Evolutionary conservation across 2,329 filamentous ascomycete species (phyloP).

Genomic region (Endoconidiophora laricicola): DNA sequence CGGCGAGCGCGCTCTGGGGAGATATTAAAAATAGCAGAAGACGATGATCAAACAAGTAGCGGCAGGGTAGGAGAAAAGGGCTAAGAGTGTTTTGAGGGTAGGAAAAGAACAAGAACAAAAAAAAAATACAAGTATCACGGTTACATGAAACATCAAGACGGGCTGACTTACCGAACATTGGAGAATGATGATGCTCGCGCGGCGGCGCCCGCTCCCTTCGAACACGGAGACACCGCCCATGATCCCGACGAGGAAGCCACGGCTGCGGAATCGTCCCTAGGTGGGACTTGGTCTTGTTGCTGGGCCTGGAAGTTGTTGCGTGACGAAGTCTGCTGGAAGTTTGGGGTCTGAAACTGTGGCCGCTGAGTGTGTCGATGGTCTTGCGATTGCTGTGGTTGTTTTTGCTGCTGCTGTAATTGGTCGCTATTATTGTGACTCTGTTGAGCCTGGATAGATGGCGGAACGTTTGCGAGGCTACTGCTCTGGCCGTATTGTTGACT

Average conservation of each 20-base stretch:
- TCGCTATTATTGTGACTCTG: neutral
- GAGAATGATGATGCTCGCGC: constrained; percentile 11
- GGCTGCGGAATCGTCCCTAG: constrained; percentile 6
- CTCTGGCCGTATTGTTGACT: constrained; percentile 8
- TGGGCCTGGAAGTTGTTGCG: neutral
- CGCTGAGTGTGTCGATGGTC: neutral
- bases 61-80: neutral
- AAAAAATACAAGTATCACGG: neutral
- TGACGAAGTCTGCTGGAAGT: constrained; percentile 1
- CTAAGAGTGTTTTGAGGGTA: neutral
- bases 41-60: constrained; percentile 4
- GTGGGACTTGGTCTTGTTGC: constrained; percentile 2
- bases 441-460: neutral
- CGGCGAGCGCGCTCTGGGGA: neutral
- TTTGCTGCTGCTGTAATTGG: neutral
- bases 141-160: neutral
- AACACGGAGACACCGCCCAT: constrained; percentile 4
- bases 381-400: neutral
- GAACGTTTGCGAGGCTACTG: neutral
- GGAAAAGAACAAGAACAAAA: neutral
- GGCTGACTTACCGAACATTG: constrained; percentile 6
- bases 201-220: neutral
- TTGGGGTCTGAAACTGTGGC: constrained; percentile 4
- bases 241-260: constrained; percentile 5
- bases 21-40: neutral